Conservation (phyloP, 2,329 filamentous ascomycete genomes). For the Verticillium isaacii region DNA sequence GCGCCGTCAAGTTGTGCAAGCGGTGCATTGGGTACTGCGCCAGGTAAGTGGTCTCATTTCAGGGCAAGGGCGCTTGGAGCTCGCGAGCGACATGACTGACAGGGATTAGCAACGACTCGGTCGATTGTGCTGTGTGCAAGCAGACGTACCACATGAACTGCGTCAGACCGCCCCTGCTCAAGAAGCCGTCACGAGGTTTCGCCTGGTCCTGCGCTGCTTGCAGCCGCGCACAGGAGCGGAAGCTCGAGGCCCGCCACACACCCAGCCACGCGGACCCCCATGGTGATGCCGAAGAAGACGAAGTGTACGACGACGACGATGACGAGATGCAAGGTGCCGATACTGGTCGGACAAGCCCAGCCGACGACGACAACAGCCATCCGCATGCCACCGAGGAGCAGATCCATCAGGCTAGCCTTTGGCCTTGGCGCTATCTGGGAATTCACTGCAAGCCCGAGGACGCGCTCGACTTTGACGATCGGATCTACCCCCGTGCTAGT, state of each 20-base stretch:
- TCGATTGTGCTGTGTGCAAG: slow-evolving; percentile 92
- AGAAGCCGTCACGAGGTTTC: slow-evolving; percentile 95
- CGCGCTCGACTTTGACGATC: slow-evolving; percentile 92
- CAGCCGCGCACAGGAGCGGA: slow-evolving; percentile 91
- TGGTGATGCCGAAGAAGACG: slow-evolving; percentile 61
- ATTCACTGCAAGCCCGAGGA: slow-evolving; percentile 95
- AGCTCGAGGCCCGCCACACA: slow-evolving; percentile 83
- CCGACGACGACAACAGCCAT: slow-evolving; percentile 50
- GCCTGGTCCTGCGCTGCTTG: slow-evolving; percentile 97
- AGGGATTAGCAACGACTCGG: slow-evolving; percentile 73
- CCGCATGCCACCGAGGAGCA: slow-evolving; percentile 73
- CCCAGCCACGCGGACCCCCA: slow-evolving; percentile 68
- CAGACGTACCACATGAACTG: slow-evolving; percentile 99
- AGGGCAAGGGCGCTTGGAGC: slow-evolving; percentile 3
- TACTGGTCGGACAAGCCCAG: slow-evolving; percentile 61
- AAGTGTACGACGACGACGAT: slow-evolving; percentile 65
- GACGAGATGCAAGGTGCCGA: slow-evolving; percentile 53
- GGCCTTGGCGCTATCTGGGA: slow-evolving; percentile 93
- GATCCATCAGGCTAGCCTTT: slow-evolving; percentile 86
- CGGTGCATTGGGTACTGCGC: slow-evolving; percentile 88
- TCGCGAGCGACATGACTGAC: slow-evolving; percentile 6
- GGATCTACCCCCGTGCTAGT: slow-evolving; percentile 93
- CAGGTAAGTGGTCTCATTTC: slow-evolving; percentile 51
- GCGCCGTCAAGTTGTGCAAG: slow-evolving; percentile 94
- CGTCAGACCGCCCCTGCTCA: slow-evolving; percentile 83